Conservation (phyloP, 106 monocot genomes). For the Iris macrosiphon region DNA sequence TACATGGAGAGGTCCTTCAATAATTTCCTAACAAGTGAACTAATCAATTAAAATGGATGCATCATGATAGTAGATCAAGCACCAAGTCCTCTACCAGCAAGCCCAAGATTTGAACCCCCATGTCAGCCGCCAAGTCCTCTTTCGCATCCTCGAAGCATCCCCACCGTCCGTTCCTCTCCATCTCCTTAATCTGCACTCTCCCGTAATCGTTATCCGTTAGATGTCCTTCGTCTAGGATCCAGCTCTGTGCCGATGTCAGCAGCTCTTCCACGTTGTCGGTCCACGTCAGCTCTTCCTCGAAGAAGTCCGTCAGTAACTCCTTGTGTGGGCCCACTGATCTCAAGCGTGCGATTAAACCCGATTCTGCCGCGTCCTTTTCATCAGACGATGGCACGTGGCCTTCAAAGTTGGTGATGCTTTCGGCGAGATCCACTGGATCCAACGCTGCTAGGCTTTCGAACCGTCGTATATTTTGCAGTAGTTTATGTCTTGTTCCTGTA, state of each 20-base stretch:
- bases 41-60: too few relatives aligned
- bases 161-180: slow-evolving; percentile 36
- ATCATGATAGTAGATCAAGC: too few relatives aligned
- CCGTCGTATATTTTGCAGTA: slow-evolving; percentile 47
- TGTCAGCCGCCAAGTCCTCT: slow-evolving; percentile 16
- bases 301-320: slow-evolving; percentile 50
- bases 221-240: slow-evolving; percentile 25
- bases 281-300: slow-evolving; percentile 28
- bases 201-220: slow-evolving; percentile 3
- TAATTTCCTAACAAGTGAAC: too few relatives aligned
- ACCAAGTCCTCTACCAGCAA: slow-evolving; percentile 24
- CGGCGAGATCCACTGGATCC: slow-evolving; percentile 19
- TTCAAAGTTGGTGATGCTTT: background rate
- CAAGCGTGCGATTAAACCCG: slow-evolving; percentile 18
- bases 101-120: slow-evolving; percentile 7
- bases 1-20: too few relatives aligned
- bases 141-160: slow-evolving; percentile 21
- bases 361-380: slow-evolving; percentile 5
- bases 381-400: slow-evolving; percentile 5
- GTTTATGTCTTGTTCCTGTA: slow-evolving; percentile 45
- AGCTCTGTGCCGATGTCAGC: slow-evolving; percentile 19
- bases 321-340: background rate
- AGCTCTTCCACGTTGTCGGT: slow-evolving; percentile 4
- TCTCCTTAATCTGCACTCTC: slow-evolving; percentile 22
- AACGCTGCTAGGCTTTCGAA: slow-evolving; percentile 37